Base-by-base conservation (phyloP, 2,329 filamentous ascomycete species). In the Paecilomyces fulvus region DNA sequence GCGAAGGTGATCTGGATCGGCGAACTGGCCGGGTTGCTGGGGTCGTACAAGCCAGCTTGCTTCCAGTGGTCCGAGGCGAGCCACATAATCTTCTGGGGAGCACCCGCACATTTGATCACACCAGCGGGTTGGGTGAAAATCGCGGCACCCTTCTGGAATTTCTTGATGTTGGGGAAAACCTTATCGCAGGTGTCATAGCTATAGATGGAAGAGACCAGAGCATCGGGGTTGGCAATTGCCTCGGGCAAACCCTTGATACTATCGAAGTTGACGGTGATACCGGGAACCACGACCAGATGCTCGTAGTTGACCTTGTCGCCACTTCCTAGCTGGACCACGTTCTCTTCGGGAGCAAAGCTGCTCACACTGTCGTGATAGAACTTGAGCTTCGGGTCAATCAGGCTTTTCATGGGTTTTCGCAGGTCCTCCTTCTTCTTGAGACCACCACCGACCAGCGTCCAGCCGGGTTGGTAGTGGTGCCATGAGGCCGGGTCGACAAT, bases 391-490 rank as follows among this genome's bases (percentile, higher is more conserved):
- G 80, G 68, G 61, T 86, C 79, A 7, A 87, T 69, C 52, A 87
- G 66, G 51, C 71, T 71, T 3, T 72, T 63, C 43, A 86, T 65
- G 1, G 79, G 79, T 56, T 73, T 70, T 51, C 79, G 77, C 56
- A 87, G 70, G 23, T 85, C 78, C 60, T 85, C 74, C 65, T 83
- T 84, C 51, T 75, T 79, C 70, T 87, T 87, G 43, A 88, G 75
- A 3, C 85, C 85, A 43, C 82, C 84, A 49, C 84, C 85, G 1
- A 87, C 85, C 1, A 88, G 75, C 1, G 85, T 88, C 84, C 84
- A 88, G 55, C 85, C 85, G 0, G 85, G 83, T 68, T 88, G 85
- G 67, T 87, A 88, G 71, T 88, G 78, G 65, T 88, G 84, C 76
- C 78, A 84, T 60, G 72, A 66, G 0, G 84, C 78, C 0, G 85